Evolutionary conservation across 106 monocot species (phyloP).

Genomic region (Cymbidium sinense): DNA sequence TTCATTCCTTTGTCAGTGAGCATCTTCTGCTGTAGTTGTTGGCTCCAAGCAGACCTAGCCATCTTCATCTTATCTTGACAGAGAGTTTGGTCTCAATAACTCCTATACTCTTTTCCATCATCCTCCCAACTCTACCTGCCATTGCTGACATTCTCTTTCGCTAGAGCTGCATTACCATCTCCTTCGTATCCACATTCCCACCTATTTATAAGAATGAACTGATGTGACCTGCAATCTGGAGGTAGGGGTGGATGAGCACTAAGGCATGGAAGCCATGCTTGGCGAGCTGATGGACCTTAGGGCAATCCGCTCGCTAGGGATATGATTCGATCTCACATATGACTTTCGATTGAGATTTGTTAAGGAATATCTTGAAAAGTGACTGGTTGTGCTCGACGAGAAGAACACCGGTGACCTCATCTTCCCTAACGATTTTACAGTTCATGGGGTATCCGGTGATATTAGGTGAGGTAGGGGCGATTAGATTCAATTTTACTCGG

Average conservation of each 20-base stretch:
- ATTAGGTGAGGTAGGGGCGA: conserved; percentile 74
- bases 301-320: conserved; percentile 56
- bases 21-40: too few relatives aligned
- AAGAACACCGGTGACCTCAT: conserved; percentile 27
- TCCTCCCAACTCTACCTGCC: too few relatives aligned
- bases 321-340: conserved; percentile 67
- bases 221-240: not conserved
- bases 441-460: conserved; percentile 38
- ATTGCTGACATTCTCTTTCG: not conserved
- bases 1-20: too few relatives aligned
- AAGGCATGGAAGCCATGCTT: conserved; percentile 13
- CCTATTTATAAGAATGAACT: not conserved
- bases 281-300: conserved; percentile 25
- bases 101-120: too few relatives aligned
- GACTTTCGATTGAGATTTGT: conserved; percentile 69
- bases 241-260: not conserved
- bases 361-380: conserved; percentile 28
- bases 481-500: conserved; percentile 54
- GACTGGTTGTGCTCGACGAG: conserved; percentile 61
- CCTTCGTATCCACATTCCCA: not conserved
- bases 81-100: too few relatives aligned
- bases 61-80: too few relatives aligned
- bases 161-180: not conserved
- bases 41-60: too few relatives aligned
- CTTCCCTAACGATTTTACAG: conserved; percentile 35